phyloP scores from a whole-genome alignment of 108 stramenopile species.

The Heterococcus sp. region DNA sequence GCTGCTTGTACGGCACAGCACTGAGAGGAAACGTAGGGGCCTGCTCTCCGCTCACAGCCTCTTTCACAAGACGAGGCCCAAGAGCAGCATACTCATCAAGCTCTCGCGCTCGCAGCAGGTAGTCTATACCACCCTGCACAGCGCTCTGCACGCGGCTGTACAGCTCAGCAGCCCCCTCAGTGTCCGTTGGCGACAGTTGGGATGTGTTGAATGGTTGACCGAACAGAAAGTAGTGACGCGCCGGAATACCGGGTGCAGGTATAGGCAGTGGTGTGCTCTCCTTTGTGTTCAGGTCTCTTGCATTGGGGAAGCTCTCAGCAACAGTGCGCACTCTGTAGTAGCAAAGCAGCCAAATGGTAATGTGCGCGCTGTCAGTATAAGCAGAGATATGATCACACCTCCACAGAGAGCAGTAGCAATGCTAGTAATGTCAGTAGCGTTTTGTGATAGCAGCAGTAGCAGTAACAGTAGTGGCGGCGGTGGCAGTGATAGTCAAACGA shows the following conservation, averaged over 20 bases:
- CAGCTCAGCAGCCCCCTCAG: neutral
- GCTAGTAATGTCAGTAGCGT: no score
- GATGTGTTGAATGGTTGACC: conserved; percentile 9
- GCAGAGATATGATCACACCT: no score
- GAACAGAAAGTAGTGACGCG: conserved; percentile 23
- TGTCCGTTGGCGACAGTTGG: neutral
- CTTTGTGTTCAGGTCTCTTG: neutral
- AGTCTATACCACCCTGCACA: conserved; percentile 65
- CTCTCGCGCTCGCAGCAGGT: conserved; percentile 66
- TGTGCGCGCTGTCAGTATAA: no score
- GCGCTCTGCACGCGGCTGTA: conserved; percentile 38
- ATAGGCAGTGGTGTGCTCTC: neutral
- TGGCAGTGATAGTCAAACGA: neutral
- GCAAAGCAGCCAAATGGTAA: no score
- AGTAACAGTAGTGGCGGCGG: neutral
- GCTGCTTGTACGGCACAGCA: neutral
- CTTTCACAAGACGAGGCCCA: neutral
- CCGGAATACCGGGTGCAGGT: conserved; percentile 1
- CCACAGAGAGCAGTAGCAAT: no score
- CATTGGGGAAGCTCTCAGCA: neutral
- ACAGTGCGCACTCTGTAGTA: neutral
- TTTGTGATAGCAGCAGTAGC: no score
- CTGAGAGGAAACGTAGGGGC: neutral
- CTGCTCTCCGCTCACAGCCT: conserved; percentile 6
- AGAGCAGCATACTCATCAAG: conserved; percentile 1